Percentiles rank a stretch among this genome's conserved stretches.
Evolutionary conservation across 441 rosid species (phyloP).

Genomic region (Pelargonium cotyledonis): DNA sequence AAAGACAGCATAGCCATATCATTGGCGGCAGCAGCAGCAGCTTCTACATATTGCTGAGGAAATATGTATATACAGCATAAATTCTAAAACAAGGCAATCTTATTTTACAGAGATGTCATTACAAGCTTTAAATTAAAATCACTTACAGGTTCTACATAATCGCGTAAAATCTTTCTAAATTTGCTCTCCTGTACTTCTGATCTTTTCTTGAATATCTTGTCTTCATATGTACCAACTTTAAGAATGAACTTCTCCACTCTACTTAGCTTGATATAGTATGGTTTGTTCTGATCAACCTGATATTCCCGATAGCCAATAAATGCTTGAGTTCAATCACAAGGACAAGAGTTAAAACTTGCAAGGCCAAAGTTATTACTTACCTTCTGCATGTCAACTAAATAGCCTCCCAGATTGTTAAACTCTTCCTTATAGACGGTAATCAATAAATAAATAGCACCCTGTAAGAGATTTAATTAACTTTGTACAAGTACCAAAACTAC

Average conservation of each 20-base stretch:
- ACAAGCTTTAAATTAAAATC: background rate
- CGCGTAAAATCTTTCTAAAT: background rate
- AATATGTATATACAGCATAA: background rate
- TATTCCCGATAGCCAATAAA: background rate
- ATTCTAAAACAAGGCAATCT: background rate
- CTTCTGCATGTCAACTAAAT: conserved; percentile 22
- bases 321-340: too few species aligned
- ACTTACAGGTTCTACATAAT: conserved; percentile 3
- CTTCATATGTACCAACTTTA: conserved; percentile 22
- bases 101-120: too few species aligned
- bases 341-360: background rate
- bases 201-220: conserved; percentile 27
- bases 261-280: conserved; percentile 14
- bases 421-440: conserved; percentile 25
- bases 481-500: background rate
- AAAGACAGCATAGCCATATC: background rate
- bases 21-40: background rate
- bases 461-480: background rate
- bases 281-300: conserved; percentile 15
- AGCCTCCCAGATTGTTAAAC: conserved; percentile 24
- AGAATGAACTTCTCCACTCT: conserved; percentile 26
- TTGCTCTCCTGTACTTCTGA: background rate
- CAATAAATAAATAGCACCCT: conserved; percentile 24
- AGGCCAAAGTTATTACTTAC: conserved; percentile 10
- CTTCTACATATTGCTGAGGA: background rate